Evolutionary conservation across 345 rosid species (phyloP), one percentile per base, ranked within the genome.

Genomic region (Raphanus raphanistrum): DNA sequence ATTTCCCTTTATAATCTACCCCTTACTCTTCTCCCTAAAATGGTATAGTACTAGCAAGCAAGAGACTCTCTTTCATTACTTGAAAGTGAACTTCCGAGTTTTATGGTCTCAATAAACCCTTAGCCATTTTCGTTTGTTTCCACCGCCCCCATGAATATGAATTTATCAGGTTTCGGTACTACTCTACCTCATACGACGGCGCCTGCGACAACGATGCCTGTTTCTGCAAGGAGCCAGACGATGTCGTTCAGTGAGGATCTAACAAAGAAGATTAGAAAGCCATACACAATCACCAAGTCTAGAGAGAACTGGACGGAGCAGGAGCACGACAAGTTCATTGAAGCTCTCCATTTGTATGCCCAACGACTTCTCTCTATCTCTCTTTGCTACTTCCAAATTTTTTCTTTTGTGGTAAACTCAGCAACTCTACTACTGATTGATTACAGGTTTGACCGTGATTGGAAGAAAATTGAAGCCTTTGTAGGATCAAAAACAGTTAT

Each of bases 281-380:
- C 97, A 2, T 94, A 94, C 81, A 94, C 97, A 1, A 88, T 92
- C 67, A 92, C 93, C 13, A 94, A 94, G 84, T 92, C 96, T 66
- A 86, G 98, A 75, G 98, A 94, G 92, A 94, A 86, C 88, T 92
- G 98, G 98, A 90, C 93, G 0, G 98, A 94, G 54, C 97, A 87
- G 72, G 98, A 92, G 76, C 98, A 89, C 71, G 98, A 94, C 76
- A 88, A 87, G 85, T 94, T 92, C 84, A 85, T 94, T 70, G 98
- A 92, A 91, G 98, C 98, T 57, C 95, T 94, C 35, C 95, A 92
- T 26, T 83, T 94, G 98, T 92, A 76, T 81, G 91, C 77, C 3
- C 7, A 15, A 16, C 43, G 54, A 32, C 66, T 1, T 26, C 5
- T 38, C 29, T 60, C 13, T 72, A 62, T 15, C 12, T 25, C 5